Evolutionary conservation across 73 alveolate species (phyloP).

Genomic region (Stentor coeruleus): DNA sequence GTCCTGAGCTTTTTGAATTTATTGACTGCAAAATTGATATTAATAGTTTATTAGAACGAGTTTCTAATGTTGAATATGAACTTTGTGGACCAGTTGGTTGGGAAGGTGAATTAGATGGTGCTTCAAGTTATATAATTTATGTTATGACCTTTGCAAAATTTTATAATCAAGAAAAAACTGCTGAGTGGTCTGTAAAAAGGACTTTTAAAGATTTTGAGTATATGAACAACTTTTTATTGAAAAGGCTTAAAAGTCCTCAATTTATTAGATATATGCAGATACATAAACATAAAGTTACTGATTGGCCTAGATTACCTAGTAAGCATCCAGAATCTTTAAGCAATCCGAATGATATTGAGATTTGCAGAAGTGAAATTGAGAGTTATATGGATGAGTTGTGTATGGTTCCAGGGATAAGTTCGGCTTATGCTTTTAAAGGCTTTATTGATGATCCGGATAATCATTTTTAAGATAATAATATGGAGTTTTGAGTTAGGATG

Average conservation of each 20-base stretch:
- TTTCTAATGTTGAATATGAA: neutral
- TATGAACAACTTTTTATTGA: neutral
- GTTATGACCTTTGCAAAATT: neutral
- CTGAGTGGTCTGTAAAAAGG: conserved; percentile 22
- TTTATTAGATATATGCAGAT: neutral
- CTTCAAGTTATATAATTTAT: neutral
- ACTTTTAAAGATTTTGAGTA: conserved; percentile 21
- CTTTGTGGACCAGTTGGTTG: neutral
- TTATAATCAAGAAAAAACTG: neutral
- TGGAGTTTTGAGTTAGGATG: no score
- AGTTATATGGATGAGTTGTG: neutral
- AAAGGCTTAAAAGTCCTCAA: neutral
- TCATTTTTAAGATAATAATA: no score
- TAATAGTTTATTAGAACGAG: neutral
- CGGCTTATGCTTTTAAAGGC: neutral
- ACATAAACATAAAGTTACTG: neutral
- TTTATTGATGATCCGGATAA: conserved; percentile 23
- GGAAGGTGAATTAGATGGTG: neutral
- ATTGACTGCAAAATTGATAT: neutral
- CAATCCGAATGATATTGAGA: conserved; percentile 16
- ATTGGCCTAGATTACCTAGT: conserved; percentile 13
- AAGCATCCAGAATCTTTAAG: neutral
- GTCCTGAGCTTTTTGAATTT: conserved; percentile 13
- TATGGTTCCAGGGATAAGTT: neutral
- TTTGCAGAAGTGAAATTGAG: conserved; percentile 11